phyloP scores from a whole-genome alignment of 2,329 filamentous ascomycete species.

The Fusarium mangiferae region DNA sequence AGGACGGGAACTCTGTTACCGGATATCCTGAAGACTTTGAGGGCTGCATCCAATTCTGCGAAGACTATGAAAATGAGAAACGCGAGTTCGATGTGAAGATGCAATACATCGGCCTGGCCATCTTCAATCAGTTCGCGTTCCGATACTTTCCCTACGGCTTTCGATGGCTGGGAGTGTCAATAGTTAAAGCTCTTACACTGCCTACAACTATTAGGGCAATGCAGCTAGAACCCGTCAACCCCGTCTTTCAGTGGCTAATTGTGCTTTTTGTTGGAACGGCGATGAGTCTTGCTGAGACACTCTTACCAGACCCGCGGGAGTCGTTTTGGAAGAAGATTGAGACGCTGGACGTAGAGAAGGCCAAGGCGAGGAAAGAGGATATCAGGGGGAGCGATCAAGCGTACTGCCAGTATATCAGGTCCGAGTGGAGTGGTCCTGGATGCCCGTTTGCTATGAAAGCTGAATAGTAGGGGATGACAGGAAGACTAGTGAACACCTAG shows the following conservation, averaged over 20 bases:
- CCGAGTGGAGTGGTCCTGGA: neutral
- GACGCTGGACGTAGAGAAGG: neutral
- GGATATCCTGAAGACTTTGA: neutral
- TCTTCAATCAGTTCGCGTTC: constrained; percentile 4
- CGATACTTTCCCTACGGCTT: neutral
- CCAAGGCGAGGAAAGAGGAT: neutral
- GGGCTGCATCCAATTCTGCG: neutral
- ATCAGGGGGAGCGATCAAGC: neutral
- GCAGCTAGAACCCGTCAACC: neutral
- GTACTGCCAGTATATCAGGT: neutral
- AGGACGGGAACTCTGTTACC: neutral
- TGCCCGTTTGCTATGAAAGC: neutral
- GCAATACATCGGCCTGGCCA: neutral
- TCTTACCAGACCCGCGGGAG: neutral
- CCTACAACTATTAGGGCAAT: neutral
- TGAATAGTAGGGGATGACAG: no score
- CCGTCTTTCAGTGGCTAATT: neutral
- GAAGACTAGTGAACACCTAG: no score
- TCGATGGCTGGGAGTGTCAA: neutral
- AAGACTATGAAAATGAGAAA: neutral
- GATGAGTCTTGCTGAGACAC: neutral
- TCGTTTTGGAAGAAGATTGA: constrained; percentile 7
- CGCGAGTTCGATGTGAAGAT: neutral
- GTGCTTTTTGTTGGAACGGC: neutral
- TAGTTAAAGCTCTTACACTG: neutral